Evolutionary conservation across 2,329 filamentous ascomycete species (phyloP), one percentile per base, ranked within the genome.

Genomic region (Penicillium hesseltinei): DNA sequence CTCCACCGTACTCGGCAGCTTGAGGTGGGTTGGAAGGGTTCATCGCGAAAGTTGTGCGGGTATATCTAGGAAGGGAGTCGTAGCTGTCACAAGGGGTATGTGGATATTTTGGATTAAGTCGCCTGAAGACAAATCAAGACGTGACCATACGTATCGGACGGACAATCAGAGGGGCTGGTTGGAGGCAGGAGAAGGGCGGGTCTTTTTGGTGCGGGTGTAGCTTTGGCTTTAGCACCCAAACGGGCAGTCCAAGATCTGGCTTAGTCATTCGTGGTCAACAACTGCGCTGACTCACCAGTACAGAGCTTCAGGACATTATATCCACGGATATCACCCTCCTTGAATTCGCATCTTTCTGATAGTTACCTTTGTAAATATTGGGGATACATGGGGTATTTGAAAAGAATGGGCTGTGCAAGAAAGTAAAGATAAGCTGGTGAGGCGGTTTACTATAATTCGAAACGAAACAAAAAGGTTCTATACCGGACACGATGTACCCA

Each of bases 1-100:
- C 78, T 74, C 78, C 78, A 61, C 78, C 78, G 57, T 80, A 80
- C 67, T 80, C 78, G 60, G 77, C 77, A 57, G 77, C 68, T 62
- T 76, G 75, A 52, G 78, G 78, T 65, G 76, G 72, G 62, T 75
- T 71, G 55, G 75, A 76, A 62, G 75, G 69, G 60, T 77, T 77
- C 76, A 78, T 77, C 44, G 65, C 56, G 59, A 55, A 23, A 29
- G 58, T 54, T 46, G 57, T 54, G 62, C 50, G 46, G 47, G 46
- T 43, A 29, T 43, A 23, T 29, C 40, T 29, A 43, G 29, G 27
- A 27, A 39, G 38, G 44, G 23, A 19, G 42, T 40, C 6, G 29
- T 13, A 36, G 42, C 21, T 25, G 17, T 27, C 38, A 44, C 40
- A 15, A 38, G 5, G 29, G 27, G 52, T n/a, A 45, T 42, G 35